These are phyloP conservation scores for Metschnikowia reukaufii DNA, from an alignment of 805 yeast genomes.

Conservation along the genomic window DNA sequence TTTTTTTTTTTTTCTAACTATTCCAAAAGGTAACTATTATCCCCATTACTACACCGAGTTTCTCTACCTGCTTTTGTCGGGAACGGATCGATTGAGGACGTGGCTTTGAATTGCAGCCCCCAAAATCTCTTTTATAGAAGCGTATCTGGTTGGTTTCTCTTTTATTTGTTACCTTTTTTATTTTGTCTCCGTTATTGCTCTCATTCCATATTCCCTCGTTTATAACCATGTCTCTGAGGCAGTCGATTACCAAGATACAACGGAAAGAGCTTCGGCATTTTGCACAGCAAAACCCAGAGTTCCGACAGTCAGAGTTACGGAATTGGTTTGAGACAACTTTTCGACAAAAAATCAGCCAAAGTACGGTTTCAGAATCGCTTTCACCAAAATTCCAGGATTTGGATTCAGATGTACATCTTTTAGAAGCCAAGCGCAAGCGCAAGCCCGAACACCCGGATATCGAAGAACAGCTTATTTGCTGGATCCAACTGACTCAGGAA, in stretches of 20 bases:
- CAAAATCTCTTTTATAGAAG: too few relatives aligned
- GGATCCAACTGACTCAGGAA: neutral
- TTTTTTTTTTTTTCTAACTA: too few relatives aligned
- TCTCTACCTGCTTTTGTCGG: too few relatives aligned
- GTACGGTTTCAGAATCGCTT: neutral
- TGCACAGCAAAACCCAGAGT: neutral
- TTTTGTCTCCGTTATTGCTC: neutral
- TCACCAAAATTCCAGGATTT: neutral
- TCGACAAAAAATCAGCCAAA: constrained; percentile 1
- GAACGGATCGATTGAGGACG: too few relatives aligned
- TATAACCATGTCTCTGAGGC: neutral
- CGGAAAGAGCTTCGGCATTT: neutral
- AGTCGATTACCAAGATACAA: neutral
- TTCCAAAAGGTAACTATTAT: too few relatives aligned
- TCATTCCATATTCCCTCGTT: neutral
- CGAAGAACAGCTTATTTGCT: neutral
- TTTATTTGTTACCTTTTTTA: too few relatives aligned
- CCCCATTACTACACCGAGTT: too few relatives aligned
- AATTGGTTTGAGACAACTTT: neutral
- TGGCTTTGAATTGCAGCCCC: too few relatives aligned
- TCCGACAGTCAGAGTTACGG: neutral
- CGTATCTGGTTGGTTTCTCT: too few relatives aligned
- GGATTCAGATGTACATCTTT: neutral
- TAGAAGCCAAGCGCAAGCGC: neutral
- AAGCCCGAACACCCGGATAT: neutral